Evolutionary conservation across 192 early-diverging fungal genomes (phyloP), one percentile per base, ranked within the genome.

Genomic region (Geosiphon pyriformis): DNA sequence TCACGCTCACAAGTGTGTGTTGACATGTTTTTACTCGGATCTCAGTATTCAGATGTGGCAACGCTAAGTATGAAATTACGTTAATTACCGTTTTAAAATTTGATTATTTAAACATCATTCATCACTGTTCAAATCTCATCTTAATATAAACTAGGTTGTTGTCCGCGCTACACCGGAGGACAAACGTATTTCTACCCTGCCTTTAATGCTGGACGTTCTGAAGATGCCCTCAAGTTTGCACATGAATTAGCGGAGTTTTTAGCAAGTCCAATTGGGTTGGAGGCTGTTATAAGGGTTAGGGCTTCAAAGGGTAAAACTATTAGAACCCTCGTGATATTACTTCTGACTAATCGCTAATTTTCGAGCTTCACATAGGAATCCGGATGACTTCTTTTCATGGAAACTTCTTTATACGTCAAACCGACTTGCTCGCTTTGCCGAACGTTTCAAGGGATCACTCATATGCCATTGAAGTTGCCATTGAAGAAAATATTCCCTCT

Each of bases 381-480:
- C 78, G 87, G 35, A 92, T 96, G 88, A 85, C 87, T 23, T 80
- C 90, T 18, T 97, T 91, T 78, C 93, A 98, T 55, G 96, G 96
- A 15, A 95, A 96, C 87, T 97, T 97, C 73, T 98, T 98, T 78
- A 82, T 98, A 46, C 91, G 94, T 8, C 92, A 92, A 47, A 89
- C 94, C 25, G 96, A 98, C 70, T 74, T 98, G 23, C 74, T 97
- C 26, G 84, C 92, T 12, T 73, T 98, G 58, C 96, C 96, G 48
- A 95, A 90, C 63, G 96, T 95, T 7, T 89, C 85, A 72, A 94
- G 94, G 35, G 92, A 95, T 78, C 92, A 94, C 69, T 81, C 83
- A 12, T 98, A 95, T 70, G 87, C 85, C 4, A 85, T 95, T 30
- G 96, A 98, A 64, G 69, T 90, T 55, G 72, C 77, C 35, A 77